Evolutionary conservation across 1,284 basidiomycete genomes (phyloP).

Genomic region (Polyporus tsugae): DNA sequence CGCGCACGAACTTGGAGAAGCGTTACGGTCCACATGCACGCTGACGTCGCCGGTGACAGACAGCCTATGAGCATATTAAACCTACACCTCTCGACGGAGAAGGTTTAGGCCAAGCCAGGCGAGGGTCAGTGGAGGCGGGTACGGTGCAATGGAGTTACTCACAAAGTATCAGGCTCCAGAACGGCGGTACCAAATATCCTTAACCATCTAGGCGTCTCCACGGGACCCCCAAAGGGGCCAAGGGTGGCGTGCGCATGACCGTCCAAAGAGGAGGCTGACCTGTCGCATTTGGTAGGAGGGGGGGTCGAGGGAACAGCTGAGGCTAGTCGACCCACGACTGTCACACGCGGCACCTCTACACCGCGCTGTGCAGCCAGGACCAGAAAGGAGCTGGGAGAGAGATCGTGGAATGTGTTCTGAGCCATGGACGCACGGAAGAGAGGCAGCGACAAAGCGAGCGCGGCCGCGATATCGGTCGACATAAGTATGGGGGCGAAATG

Average conservation of each 20-base stretch:
- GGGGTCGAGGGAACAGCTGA: background rate
- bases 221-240: background rate
- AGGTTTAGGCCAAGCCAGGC: background rate
- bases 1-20: background rate
- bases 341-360: background rate
- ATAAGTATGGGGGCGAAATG: background rate
- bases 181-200: background rate
- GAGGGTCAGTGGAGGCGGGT: background rate
- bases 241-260: background rate
- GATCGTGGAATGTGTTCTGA: background rate
- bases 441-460: background rate
- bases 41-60: background rate
- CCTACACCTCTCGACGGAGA: conserved; percentile 1
- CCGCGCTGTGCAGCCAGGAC: background rate
- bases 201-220: background rate
- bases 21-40: background rate
- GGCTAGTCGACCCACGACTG: background rate
- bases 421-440: background rate
- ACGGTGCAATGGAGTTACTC: background rate
- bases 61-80: background rate
- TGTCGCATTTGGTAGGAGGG: background rate
- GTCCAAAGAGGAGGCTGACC: background rate
- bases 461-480: background rate
- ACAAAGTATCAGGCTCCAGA: background rate
- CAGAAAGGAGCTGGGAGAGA: background rate